phyloP scores from a whole-genome alignment of 2,329 filamentous ascomycete genomes.

The Aspergillus alliaceus region DNA sequence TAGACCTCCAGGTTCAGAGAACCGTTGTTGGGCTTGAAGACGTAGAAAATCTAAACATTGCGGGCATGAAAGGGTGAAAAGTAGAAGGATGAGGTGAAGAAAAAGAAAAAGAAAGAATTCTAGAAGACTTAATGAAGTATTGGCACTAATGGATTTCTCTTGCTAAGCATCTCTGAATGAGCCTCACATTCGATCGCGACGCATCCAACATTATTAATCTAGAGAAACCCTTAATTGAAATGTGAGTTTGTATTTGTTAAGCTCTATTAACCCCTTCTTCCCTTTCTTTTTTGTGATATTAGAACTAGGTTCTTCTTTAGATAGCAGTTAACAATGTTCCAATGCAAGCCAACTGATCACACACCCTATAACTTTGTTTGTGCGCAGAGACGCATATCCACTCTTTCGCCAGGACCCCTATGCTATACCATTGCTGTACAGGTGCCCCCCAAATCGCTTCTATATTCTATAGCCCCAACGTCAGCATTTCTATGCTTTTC shows the following conservation, averaged over 20 bases:
- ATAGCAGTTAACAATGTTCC: background rate
- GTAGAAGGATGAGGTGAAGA: no score
- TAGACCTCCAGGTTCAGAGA: background rate
- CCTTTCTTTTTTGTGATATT: background rate
- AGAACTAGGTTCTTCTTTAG: no score
- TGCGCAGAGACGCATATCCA: constrained; percentile 5
- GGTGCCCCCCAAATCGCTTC: constrained; percentile 2
- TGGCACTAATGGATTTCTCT: no score
- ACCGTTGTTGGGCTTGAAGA: background rate
- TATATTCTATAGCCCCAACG: background rate
- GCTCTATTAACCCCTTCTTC: background rate
- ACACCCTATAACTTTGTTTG: background rate
- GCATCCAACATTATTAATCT: background rate
- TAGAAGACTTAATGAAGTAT: no score
- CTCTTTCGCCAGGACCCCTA: background rate
- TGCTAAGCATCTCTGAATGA: background rate
- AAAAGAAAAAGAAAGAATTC: background rate
- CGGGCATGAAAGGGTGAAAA: background rate
- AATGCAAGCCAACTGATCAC: no score
- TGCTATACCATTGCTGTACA: constrained; percentile 8
- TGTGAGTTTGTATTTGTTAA: background rate
- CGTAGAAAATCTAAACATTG: constrained; percentile 12
- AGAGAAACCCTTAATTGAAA: background rate
- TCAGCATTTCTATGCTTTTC: background rate
- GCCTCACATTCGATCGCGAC: background rate